Percentiles rank a stretch among this genome's conserved stretches.
Conservation (phyloP, 106 monocot species). For the Dendrobium officinale region DNA sequence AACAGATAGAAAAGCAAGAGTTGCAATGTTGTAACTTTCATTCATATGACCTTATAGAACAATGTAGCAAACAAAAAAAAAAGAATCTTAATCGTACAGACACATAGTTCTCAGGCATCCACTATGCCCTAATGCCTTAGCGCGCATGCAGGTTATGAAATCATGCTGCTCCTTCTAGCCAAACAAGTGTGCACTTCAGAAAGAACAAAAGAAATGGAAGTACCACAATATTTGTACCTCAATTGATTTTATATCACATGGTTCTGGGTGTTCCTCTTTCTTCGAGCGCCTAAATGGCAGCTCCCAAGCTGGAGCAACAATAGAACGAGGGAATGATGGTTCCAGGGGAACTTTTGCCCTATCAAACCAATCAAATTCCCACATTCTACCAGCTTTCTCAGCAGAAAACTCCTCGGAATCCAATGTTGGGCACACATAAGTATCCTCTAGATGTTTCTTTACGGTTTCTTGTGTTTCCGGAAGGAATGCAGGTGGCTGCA, state of each 20-base stretch:
- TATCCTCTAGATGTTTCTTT: conserved; percentile 61
- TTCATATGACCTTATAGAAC: neutral
- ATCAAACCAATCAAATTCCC: conserved; percentile 93
- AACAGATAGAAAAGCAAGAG: neutral
- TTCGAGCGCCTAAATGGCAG: conserved; percentile 66
- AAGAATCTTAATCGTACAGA: neutral
- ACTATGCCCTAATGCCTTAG: neutral
- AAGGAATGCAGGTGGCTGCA: conserved; percentile 82
- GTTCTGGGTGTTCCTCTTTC: conserved; percentile 4
- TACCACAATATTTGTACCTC: conserved; percentile 23
- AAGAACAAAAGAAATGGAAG: neutral
- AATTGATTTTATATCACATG: conserved; percentile 40
- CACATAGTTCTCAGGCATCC: neutral
- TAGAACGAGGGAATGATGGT: conserved; percentile 45
- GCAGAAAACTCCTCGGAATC: conserved; percentile 61
- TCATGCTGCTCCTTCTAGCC: neutral
- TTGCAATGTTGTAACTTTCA: neutral
- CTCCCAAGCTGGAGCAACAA: conserved; percentile 65
- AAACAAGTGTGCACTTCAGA: neutral
- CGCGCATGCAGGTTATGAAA: neutral
- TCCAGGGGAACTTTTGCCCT: conserved; percentile 55
- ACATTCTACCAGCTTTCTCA: conserved; percentile 53
- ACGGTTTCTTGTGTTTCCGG: conserved; percentile 52
- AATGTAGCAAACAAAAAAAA: neutral
- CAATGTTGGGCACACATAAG: conserved; percentile 60